Evolutionary conservation across 2,329 filamentous ascomycete genomes (phyloP), one percentile per base, ranked within the genome.

Genomic region (Amauroascus niger): DNA sequence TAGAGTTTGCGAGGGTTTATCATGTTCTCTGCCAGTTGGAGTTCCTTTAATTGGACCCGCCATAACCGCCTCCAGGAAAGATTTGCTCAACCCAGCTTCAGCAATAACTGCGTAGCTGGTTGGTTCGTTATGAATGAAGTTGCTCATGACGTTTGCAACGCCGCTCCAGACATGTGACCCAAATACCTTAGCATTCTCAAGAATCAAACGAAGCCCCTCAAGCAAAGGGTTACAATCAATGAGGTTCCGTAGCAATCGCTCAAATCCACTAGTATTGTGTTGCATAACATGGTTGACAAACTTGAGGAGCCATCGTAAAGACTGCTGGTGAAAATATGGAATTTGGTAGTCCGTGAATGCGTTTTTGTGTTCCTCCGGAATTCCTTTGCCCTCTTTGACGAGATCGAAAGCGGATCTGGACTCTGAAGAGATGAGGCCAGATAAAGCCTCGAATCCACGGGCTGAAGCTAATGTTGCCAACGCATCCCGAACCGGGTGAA

Each of bases 71-170:
- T 91, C 84, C 13, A 99, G 76, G 55, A 96, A 86, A 49, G 83
- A 87, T 65, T 86, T 86, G 63, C 93, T 90, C 61, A 98, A 79
- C 20, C 89, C 89, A 49, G 93, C 91, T 71, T 99, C 93, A 13
- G 88, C 88, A 59, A 99, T 93, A 22, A 95, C 88, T 26, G 88
- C 86, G 67, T 95, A 98, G 68, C 93, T 98, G 0, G 93, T 98
- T 0, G 93, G 93, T 64, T 98, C 93, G 65, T 97, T 96, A 71
- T 99, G 94, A 63, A 99, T 95, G 69, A 98, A 98, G 62, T 88
- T 91, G 65, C 88, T 93, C 49, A 98, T 75, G 54, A 96, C 91
- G 52, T 85, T 90, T 57, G 95, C 88, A 6, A 89, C 86, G 66
- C 90, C 90, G 47, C 89, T 95, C 93, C 93, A 99, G 4, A 97